These are phyloP conservation scores for Linum usitatissimum DNA, from an alignment of 345 rosid species.

Conservation along the genomic window DNA sequence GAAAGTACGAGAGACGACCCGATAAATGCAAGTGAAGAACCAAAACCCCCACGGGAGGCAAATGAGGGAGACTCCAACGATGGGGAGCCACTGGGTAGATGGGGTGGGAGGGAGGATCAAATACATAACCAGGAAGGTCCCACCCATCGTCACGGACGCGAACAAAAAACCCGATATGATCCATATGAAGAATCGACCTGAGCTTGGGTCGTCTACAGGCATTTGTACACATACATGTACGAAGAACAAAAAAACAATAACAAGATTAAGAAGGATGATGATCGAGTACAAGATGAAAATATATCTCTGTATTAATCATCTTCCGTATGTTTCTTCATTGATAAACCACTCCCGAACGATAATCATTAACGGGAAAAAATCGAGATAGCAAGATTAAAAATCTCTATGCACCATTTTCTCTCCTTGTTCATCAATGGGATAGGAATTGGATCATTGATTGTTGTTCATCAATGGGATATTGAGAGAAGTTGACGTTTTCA, in stretches of 20 bases:
- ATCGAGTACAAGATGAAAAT: background rate
- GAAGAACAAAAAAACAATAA: background rate
- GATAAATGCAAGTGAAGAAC: slow-evolving; percentile 46
- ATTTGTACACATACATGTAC: slow-evolving; percentile 18
- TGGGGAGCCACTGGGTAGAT: slow-evolving; percentile 41
- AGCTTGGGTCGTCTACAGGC: slow-evolving; percentile 58
- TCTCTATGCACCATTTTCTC: too few relatives aligned
- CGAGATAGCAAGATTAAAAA: background rate
- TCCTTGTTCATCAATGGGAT: background rate
- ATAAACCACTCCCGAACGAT: background rate
- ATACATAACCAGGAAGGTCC: slow-evolving; percentile 49
- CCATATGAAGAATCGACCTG: slow-evolving; percentile 59
- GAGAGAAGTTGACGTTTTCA: background rate
- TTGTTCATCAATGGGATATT: background rate
- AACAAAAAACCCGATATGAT: slow-evolving; percentile 36
- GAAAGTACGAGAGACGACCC: slow-evolving; percentile 40
- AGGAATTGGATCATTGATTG: background rate
- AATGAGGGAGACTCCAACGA: slow-evolving; percentile 47
- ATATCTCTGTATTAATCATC: background rate
- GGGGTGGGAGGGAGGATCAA: slow-evolving; percentile 32
- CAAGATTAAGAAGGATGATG: background rate
- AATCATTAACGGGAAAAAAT: background rate
- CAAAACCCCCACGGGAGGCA: slow-evolving; percentile 85
- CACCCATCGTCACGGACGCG: slow-evolving; percentile 38
- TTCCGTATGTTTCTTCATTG: background rate